Evolutionary conservation across 345 rosid species (phyloP).

Genomic region (Isatis tinctoria): DNA sequence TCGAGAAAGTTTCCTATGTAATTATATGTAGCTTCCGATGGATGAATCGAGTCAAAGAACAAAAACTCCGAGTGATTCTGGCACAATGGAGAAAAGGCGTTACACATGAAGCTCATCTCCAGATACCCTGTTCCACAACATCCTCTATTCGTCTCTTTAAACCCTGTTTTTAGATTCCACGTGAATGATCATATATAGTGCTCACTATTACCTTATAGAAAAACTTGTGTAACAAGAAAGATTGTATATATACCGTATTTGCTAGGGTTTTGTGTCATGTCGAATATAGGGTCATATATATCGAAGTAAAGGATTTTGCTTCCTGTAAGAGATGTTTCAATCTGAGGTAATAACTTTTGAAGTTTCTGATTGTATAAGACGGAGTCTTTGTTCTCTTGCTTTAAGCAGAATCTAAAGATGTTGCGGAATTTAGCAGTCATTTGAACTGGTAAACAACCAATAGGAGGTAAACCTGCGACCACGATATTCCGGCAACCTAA

Average conservation of each 20-base stretch:
- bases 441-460: constrained; percentile 63
- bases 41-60: no score
- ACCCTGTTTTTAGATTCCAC: constrained; percentile 29
- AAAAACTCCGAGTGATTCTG: no score
- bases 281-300: constrained; percentile 34
- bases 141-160: constrained; percentile 38
- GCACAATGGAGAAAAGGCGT: no score
- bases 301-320: constrained; percentile 40
- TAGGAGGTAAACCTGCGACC: constrained; percentile 54
- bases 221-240: neutral
- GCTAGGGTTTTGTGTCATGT: constrained; percentile 40
- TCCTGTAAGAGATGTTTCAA: constrained; percentile 37
- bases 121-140: constrained; percentile 47
- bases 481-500: constrained; percentile 40
- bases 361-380: constrained; percentile 47
- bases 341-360: constrained; percentile 19
- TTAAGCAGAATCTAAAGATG: constrained; percentile 32
- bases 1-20: constrained; percentile 4
- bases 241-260: constrained; percentile 35
- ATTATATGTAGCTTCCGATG: no score
- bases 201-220: neutral
- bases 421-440: constrained; percentile 26
- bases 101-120: no score
- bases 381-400: constrained; percentile 45
- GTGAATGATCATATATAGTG: neutral